Evolutionary conservation across 148 eudicot genomes (phyloP).

Genomic region (Talinum fruticosum): DNA sequence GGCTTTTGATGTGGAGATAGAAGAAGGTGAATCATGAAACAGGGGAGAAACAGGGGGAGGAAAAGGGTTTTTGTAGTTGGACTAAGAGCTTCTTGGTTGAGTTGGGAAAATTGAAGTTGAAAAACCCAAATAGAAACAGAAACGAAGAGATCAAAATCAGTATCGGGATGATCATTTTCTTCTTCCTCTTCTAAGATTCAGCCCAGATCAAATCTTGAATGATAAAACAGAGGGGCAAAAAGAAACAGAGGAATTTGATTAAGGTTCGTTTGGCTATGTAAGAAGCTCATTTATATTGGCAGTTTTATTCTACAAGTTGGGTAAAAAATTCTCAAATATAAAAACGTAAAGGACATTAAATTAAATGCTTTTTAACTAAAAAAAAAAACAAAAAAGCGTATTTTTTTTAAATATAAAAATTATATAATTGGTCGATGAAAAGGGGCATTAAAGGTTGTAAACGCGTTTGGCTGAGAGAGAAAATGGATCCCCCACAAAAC

Average conservation of each 20-base stretch:
- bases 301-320: not conserved
- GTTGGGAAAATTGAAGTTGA: constrained; percentile 20
- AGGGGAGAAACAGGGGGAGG: not conserved
- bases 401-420: no score
- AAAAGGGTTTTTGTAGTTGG: constrained; percentile 17
- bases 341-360: not conserved
- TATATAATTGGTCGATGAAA: not conserved
- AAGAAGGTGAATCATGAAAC: not conserved
- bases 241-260: not conserved
- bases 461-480: constrained; percentile 2
- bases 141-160: constrained; percentile 21
- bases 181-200: constrained; percentile 6
- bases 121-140: constrained; percentile 17
- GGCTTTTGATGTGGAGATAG: not conserved
- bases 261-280: not conserved
- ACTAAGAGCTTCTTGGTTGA: constrained; percentile 26
- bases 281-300: not conserved
- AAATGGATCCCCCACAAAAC: not conserved
- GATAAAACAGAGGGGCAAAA: constrained; percentile 2
- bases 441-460: not conserved
- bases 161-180: constrained; percentile 22
- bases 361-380: no score
- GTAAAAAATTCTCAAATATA: not conserved
- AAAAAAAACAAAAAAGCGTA: no score
- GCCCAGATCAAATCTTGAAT: no score